Base-by-base conservation (phyloP, 2,329 filamentous ascomycete species). In the Chaetomium olivaceum region DNA sequence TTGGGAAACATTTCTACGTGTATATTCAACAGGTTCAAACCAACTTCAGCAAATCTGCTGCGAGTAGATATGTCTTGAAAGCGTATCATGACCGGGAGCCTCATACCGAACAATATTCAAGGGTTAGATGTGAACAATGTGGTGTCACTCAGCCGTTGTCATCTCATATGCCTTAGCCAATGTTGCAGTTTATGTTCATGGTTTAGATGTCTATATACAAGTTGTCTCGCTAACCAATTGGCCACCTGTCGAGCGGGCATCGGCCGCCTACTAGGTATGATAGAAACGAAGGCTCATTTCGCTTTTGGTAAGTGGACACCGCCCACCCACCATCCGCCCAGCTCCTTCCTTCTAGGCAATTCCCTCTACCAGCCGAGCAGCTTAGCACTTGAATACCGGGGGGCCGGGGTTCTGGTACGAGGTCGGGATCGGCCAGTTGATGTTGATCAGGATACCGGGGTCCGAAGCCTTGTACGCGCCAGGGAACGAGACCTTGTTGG, bases 401-500 rank as follows among this genome's bases (percentile, higher is more conserved):
- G 72, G 72, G 12, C 71, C 72, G 19, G 70, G 72, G 63, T 72
- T 72, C 63, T 72, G 76, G 71, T 80, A 80, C 21, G 74, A 75
- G 0, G 76, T 77, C 0, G 78, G 78, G 14, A 80, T 65, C 1
- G 77, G 78, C 57, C 74, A 80, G 73, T 80, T 80, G 66, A 81
- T 80, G 71, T 81, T 80, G 64, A 81, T 78, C 65, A 77, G 68
- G 27, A 81, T 72, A 14, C 80, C 80, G 2, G 80, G 80, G 64
- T 82, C 79, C 2, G 72, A 75, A 3, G 79, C 70, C 62, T 69
- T 73, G 70, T 80, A 81, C 0, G 79, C 79, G 9, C 80, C 80
- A 0, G 80, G 80, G 73, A 82, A 81, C 7, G 78, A 70, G 31
- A 81, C 76, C 50, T 80, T 74, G 67, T 74, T 68, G 14, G 71